Base-by-base conservation (phyloP, 139 green algal genomes). In the Chlamydomonas sp. region DNA sequence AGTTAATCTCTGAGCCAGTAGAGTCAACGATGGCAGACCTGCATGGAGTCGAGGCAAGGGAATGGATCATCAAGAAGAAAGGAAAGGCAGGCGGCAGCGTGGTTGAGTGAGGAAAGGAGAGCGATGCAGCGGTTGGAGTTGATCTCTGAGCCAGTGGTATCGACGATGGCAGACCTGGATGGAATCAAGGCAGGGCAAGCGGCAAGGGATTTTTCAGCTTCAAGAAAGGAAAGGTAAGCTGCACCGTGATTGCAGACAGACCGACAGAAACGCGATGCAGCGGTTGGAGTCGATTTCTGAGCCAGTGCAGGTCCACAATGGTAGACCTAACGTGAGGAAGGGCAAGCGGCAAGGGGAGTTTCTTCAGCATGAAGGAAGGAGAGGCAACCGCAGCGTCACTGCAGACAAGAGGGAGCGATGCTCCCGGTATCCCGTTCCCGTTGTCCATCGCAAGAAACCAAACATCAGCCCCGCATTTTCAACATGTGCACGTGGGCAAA, bases 181-280 rank as follows among this genome's bases (percentile, higher is more conserved):
- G 35, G 63, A 67, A 67, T 38, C 5, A 48, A 43, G 59, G 59
- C 29, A 22, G 54, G 54, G 54, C n/a, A n/a, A n/a, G n/a, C n/a
- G n/a, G n/a, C n/a, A n/a, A n/a, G n/a, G n/a, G n/a, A n/a, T n/a
- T n/a, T n/a, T n/a, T n/a, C n/a, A n/a, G n/a, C n/a, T n/a, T n/a
- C n/a, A n/a, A n/a, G n/a, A n/a, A n/a, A n/a, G n/a, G n/a, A n/a
- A n/a, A n/a, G n/a, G n/a, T n/a, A n/a, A n/a, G n/a, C n/a, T n/a
- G 71, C 61, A 98, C 78, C 26, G 87, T 79, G 49, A 95, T 90
- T 30, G 86, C 81, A 5, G 84, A 37, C 83, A n/a, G n/a, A n/a
- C n/a, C n/a, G n/a, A n/a, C n/a, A 96, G 90, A n/a, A 96, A 77
- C 1, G 91, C 93, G 34, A 98, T 98, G 73, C 96, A 92, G 49